Evolutionary conservation across 164 flowering plant genomes (phyloP), one percentile per base, ranked within the genome.

Genomic region (Liquidambar formosana): DNA sequence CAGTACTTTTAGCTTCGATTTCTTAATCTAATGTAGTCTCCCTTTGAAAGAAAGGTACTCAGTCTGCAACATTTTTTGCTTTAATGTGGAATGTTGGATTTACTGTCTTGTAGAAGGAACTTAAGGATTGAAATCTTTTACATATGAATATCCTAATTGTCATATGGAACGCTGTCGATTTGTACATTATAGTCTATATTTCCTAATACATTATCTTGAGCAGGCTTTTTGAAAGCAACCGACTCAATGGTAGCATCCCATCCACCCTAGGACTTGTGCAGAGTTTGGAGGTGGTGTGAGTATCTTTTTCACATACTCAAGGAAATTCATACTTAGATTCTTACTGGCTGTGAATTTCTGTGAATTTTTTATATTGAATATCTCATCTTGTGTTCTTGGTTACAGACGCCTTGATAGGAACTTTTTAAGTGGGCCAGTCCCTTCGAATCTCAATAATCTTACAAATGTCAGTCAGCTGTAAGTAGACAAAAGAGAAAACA

Each of bases 381-480:
- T 73, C 28, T 61, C 63, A 8, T n/a, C 13, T 28, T 77, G 57
- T 41, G 28, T 26, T n/a, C 13, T 28, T 77, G 57, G 44, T 28
- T 26, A 47, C 83, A 91, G 97, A 14, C 92, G 97, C 22, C 80
- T 91, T 64, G 94, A 91, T 65, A 71, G 89, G 59, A 89, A 89
- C 64, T 63, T 56, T 15, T 57, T 89, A 1, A 75, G 60, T 59
- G 93, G 92, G 56, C 0, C 69, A 63, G 62, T 85, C 25, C 91
- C 91, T 43, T 65, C 77, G 46, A 84, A 65, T 28, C 77, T 89
- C 78, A 86, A 77, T 79, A 86, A 85, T 62, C 89, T 91, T 57
- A 67, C 79, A 58, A 67, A 18, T 44, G 60, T 85, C 25, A 52
- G 14, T 38, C 85, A 83, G 51, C 71, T 87, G 94, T 89, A 80